These are phyloP conservation scores for Thymus quinquecostatus DNA, from an alignment of 257 asterid species.

Conservation along the genomic window DNA sequence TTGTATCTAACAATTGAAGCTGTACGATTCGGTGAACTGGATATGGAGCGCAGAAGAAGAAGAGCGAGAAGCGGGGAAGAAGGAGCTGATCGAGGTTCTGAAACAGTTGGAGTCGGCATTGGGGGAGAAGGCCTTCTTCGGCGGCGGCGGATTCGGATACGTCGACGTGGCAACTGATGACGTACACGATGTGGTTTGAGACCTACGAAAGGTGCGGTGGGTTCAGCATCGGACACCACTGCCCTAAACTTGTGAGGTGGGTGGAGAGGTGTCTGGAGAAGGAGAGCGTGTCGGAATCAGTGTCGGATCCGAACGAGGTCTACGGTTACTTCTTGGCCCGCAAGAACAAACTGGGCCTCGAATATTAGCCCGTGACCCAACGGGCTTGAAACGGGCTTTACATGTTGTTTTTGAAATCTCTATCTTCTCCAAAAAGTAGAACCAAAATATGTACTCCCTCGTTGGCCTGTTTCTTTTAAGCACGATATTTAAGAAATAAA, in stretches of 20 bases:
- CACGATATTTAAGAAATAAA: no score
- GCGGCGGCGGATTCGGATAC: constrained; percentile 46
- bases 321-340: constrained; percentile 8
- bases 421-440: no score
- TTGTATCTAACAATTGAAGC: constrained; percentile 5
- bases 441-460: no score
- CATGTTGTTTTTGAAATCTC: no score
- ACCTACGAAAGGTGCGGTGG: constrained; percentile 41
- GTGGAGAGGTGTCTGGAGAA: constrained; percentile 42
- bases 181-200: constrained; percentile 37
- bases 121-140: constrained; percentile 51
- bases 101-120: constrained; percentile 44
- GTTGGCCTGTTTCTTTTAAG: no score
- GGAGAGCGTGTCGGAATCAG: constrained; percentile 39
- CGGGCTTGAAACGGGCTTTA: no score
- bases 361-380: no score
- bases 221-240: constrained; percentile 38
- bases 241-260: constrained; percentile 47
- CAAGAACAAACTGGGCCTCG: no score
- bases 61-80: constrained; percentile 41
- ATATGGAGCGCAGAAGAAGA: constrained; percentile 43
- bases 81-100: constrained; percentile 32
- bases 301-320: constrained; percentile 33
- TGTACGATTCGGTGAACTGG: constrained; percentile 28
- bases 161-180: constrained; percentile 42